Base-by-base conservation (phyloP, 345 rosid genomes). In the Camelina neglecta region DNA sequence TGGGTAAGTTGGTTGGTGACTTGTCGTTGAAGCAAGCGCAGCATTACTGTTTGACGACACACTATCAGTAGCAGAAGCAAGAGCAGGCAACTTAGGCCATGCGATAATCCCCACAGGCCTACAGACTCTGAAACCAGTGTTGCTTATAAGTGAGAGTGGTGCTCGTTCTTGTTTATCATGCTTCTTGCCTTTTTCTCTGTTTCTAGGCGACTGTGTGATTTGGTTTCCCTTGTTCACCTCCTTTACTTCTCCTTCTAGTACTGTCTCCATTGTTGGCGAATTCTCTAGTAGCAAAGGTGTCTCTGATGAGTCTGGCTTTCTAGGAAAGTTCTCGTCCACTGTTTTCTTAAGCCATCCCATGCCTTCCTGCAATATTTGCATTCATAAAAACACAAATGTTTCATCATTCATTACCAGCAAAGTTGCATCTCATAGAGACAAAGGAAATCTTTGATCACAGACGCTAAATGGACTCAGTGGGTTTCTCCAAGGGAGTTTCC, bases 81-180 rank as follows among this genome's bases (percentile, higher is more conserved):
- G 71, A 79, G 81, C 45, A 67, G 75, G 65, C 81, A 74, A 80
- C 82, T 79, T 82, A 33, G 97, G 97, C 97, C 93, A 92, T 69
- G 89, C 78, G 81, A 89, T 90, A 63, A 80, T 86, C 65, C 88
- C 93, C 54, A 81, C 84, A 12, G 98, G 98, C 76, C 79, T 90
- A 87, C 97, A 95, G 72, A 92, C 79, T 73, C 85, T 86, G 86
- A 95, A 92, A 53, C 93, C 96, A 65, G 87, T 87, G 81, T 82
- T 92, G 74, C 69, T 63, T 63, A 62, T 63, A 11, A 69, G 65
- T 47, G 75, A 69, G 11, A 61, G 79, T 50, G 73, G 73, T 59
- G 86, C 84, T 80, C 96, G 80, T 67, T 85, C 83, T 71, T 85
- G 80, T 80, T 84, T 76, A 45, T 85, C 84, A 42, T 76, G 87